Conservation (phyloP, 2,329 filamentous ascomycete species). For the Hypoxylon sp. region DNA sequence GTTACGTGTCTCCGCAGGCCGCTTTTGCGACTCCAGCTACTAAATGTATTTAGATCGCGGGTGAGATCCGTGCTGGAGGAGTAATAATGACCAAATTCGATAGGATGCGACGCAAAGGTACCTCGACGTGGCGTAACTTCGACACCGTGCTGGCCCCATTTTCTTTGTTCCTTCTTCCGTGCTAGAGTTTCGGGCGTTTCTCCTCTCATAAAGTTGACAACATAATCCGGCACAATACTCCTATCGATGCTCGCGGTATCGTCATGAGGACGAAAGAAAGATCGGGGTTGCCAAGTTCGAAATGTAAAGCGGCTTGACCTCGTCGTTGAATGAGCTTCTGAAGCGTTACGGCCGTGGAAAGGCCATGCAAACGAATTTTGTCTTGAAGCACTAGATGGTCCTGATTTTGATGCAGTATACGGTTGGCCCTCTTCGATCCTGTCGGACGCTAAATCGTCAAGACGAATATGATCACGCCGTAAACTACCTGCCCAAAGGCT, state of each 20-base stretch:
- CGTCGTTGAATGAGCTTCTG: constrained; percentile 49
- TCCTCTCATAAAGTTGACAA: constrained; percentile 68
- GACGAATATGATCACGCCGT: constrained; percentile 34
- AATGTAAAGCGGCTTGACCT: constrained; percentile 50
- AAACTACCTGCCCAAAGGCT: constrained; percentile 52
- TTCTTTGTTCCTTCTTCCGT: constrained; percentile 58
- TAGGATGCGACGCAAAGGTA: constrained; percentile 55
- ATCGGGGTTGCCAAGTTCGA: constrained; percentile 50
- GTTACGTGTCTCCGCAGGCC: constrained; percentile 53
- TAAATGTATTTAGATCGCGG: constrained; percentile 42
- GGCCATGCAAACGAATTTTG: constrained; percentile 52
- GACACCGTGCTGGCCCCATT: constrained; percentile 54
- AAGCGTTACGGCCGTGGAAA: constrained; percentile 51
- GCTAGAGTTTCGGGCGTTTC: constrained; percentile 69
- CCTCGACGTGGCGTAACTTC: constrained; percentile 53
- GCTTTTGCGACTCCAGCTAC: constrained; percentile 52
- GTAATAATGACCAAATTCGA: constrained; percentile 56
- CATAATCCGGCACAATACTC: constrained; percentile 68
- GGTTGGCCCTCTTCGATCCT: constrained; percentile 50
- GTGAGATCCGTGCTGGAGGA: constrained; percentile 45
- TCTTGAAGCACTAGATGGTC: constrained; percentile 48
- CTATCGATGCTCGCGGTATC: constrained; percentile 57
- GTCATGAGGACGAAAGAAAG: constrained; percentile 50
- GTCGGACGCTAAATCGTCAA: constrained; percentile 43
- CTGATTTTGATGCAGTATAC: constrained; percentile 49